Conservation (phyloP, 352 stramenopile genomes). For the Phytopythium chamaehyphon region DNA sequence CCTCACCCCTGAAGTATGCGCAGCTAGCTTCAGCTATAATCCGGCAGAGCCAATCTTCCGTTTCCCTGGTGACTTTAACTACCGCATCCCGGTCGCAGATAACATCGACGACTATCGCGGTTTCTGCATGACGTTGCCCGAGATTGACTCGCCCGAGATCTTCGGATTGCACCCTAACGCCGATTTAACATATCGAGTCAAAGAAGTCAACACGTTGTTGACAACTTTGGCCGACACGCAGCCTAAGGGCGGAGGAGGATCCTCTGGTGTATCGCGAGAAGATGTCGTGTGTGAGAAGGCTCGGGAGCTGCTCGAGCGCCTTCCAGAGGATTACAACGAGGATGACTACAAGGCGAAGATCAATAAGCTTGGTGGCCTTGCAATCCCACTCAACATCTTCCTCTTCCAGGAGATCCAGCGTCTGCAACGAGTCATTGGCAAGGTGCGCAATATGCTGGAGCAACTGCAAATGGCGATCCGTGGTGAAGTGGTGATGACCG, state of each 20-base stretch:
- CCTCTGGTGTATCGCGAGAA: constrained; percentile 89
- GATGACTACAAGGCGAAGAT: constrained; percentile 98
- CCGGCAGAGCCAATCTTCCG: constrained; percentile 92
- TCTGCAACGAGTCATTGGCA: constrained; percentile 94
- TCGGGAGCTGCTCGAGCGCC: constrained; percentile 89
- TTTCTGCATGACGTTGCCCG: constrained; percentile 93
- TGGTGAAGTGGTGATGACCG: constrained; percentile 97
- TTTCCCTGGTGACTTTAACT: constrained; percentile 97
- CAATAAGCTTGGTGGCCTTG: constrained; percentile 93
- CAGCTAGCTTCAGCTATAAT: constrained; percentile 93
- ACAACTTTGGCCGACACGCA: constrained; percentile 95
- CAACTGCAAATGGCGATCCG: constrained; percentile 97
- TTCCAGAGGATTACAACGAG: constrained; percentile 97
- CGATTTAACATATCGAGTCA: constrained; percentile 97
- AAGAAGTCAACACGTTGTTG: constrained; percentile 94
- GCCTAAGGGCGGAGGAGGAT: constrained; percentile 91
- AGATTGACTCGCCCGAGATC: constrained; percentile 98
- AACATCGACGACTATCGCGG: constrained; percentile 95
- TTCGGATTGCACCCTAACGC: constrained; percentile 98
- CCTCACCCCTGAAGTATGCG: constrained; percentile 84
- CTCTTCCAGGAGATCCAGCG: constrained; percentile 98
- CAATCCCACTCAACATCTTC: constrained; percentile 98
- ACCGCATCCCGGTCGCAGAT: constrained; percentile 91
- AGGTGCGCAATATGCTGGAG: constrained; percentile 94
- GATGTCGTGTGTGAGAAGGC: constrained; percentile 96